Base-by-base conservation (phyloP, 83 land plant species). In the Picea engelmannii region DNA sequence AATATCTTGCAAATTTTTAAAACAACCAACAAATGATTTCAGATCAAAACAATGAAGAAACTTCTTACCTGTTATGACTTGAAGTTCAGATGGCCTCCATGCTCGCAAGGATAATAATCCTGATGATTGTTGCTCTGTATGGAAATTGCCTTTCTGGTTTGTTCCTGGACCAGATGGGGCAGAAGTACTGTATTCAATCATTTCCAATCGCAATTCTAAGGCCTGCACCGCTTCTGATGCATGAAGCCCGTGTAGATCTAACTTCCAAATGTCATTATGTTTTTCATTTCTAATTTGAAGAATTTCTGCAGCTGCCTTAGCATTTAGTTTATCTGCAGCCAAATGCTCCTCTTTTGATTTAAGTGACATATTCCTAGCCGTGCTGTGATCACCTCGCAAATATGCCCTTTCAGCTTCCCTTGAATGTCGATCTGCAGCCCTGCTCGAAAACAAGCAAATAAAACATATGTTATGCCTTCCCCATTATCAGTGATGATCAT, bases 211-310 rank as follows among this genome's bases (percentile, higher is more conserved):
- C 16, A 85, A 82, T 49, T 87, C 71, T 80, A 92, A 74, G 12
- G 92, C 90, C 69, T 68, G 62, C 65, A 86, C 86, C 62, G 94
- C 91, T 83, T 92, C 92, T 49, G 88, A 82, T 47, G 92, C 90
- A 87, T 92, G 94, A 78, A 92, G 91, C 49, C 91, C 94, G 83
- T 89, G 91, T 35, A 92, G 84, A 76, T 92, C 94, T 66, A 89
- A 61, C 23, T 84, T 92, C 94, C 94, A 89, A 17, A 67, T n/a
- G 62, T 84, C 87, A 81, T 87, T 85, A 18, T 18, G n/a, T 38
- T 81, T 44, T 13, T 63, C 62, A 55, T 92, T 92, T 64, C 88
- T 82, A 79, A 83, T 77, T 10, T 23, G 65, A 24, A 92, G 73
- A 73, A 92, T 92, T 84, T 89, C 88, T 27, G 69, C 71, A 4